Conservation (phyloP, 148 eudicot species). For the Bassia scoparia region DNA sequence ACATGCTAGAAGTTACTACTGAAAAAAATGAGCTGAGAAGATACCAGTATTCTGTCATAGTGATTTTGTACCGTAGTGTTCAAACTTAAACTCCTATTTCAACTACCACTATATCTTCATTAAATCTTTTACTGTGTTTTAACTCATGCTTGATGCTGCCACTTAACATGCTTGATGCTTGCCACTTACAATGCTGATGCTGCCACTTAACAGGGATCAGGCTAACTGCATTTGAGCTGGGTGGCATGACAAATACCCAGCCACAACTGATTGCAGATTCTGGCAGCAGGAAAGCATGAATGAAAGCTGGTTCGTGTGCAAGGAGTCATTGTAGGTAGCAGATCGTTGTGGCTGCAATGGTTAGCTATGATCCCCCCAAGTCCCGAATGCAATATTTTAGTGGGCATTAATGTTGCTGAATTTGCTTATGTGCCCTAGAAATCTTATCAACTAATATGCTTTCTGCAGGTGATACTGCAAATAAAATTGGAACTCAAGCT, state of each 20-base stretch:
- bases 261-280: conserved; percentile 94
- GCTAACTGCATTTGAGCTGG: conserved; percentile 91
- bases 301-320: conserved; percentile 76
- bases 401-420: background rate
- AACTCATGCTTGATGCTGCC: conserved; percentile 11
- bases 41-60: background rate
- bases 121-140: background rate
- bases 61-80: too few relatives aligned
- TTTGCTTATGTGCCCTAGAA: background rate
- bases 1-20: background rate
- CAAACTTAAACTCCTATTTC: too few relatives aligned
- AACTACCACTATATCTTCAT: background rate
- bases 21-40: background rate
- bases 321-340: conserved; percentile 92
- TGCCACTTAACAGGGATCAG: conserved; percentile 77
- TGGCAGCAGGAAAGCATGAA: conserved; percentile 91
- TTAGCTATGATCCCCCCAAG: too few relatives aligned
- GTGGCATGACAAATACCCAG: conserved; percentile 92
- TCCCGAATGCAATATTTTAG: background rate
- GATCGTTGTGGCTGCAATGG: conserved; percentile 99
- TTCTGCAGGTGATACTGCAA: conserved; percentile 87
- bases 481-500: conserved; percentile 94
- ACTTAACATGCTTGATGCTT: too few relatives aligned
- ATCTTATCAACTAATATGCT: background rate
- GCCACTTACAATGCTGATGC: too few relatives aligned